Evolutionary conservation across 176 grass and related monocot species (phyloP), one percentile per base, ranked within the genome.

Genomic region (Poa annua): DNA sequence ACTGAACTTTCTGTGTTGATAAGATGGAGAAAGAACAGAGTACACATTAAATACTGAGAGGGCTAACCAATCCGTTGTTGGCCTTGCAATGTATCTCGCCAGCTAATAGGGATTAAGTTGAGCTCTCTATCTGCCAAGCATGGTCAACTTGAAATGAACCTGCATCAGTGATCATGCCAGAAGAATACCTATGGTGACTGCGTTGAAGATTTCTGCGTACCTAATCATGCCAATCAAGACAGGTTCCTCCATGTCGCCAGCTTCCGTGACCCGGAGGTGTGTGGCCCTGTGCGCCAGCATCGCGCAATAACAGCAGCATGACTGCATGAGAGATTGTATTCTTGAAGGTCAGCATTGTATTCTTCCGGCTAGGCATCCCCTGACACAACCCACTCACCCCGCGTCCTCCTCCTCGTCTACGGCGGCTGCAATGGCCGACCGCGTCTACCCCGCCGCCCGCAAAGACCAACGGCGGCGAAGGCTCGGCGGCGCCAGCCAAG

Each of bases 281-380:
- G 85, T 85, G 15, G 85, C 79, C 78, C n/a, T n/a, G n/a, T n/a
- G n/a, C n/a, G n/a, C n/a, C n/a, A n/a, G n/a, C 88, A 88, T 85
- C 88, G 85, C 20, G 85, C 91, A 88, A 93, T 93, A 47, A 90
- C 85, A 0, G 91, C 91, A 0, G n/a, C n/a, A n/a, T n/a, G n/a
- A n/a, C n/a, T n/a, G 91, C 91, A 11, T 90, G 85, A 21, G 88
- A 93, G 78, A 87, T 93, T 0, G 78, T 88, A 7, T 63, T 19
- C 67, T 81, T 87, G 74, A 88, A 93, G 29, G 85, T 93, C n/a
- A 93, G 83, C 29, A 83, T 76, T 20, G 66, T 60, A 63, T 83
- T 90, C 88, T 80, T 66, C 11, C 85, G 76, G 60, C 85, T 87
- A 51, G 85, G 76, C 53, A 84, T 52, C 45, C 14, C 41, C 41